Evolutionary conservation across 495 filamentous ascomycete species (phyloP), one percentile per base, ranked within the genome.

Genomic region (Podospora anserina): DNA sequence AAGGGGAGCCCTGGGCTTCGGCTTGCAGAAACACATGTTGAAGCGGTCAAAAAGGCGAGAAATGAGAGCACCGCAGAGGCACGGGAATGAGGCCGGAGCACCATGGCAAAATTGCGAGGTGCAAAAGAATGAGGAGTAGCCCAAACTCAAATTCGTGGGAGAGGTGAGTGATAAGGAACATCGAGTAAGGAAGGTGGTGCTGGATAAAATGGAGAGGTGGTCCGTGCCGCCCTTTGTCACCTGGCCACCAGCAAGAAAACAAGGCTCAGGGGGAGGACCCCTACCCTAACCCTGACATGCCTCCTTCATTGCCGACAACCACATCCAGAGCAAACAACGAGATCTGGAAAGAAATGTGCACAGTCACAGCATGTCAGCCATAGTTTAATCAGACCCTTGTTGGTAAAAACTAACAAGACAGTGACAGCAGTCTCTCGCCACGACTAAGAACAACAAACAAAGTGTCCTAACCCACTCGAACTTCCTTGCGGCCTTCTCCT

Each of bases 1-100:
- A 83, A 72, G 7, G 82, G 82, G 23, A 82, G 70, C 27, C 76
- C 72, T 0, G 79, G 78, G 28, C 39, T 49, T 49, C 39, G 39
- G 15, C 39, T 49, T 16, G 39, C 39, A 49, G 39, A 49, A 49
- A 49, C 39, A 49, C 39, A 49, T 16, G 39, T 49, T 6, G 9
- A 49, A 49, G 39, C 13, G 15, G 39, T 16, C 9, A 49, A 49
- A 49, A 49, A 16, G 0, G 39, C 39, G 15, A 49, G 15, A 13
- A 49, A 13, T 13, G 39, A 49, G 39, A 49, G 39, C 9, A 6
- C 39, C 9, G 39, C 9, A 49, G 9, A 49, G 39, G 39, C 13
- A 6, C 39, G 15, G 39, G 39, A 49, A 16, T 16, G 1, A 49
- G 7, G 39, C 39, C 13, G 5, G 15, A 5, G 39, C 39, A 11